A percentile compares a stretch with the other conserved stretches of the same genome.
phyloP scores from a whole-genome alignment of 2,329 filamentous ascomycete species.

The Penicillium rolfsii region DNA sequence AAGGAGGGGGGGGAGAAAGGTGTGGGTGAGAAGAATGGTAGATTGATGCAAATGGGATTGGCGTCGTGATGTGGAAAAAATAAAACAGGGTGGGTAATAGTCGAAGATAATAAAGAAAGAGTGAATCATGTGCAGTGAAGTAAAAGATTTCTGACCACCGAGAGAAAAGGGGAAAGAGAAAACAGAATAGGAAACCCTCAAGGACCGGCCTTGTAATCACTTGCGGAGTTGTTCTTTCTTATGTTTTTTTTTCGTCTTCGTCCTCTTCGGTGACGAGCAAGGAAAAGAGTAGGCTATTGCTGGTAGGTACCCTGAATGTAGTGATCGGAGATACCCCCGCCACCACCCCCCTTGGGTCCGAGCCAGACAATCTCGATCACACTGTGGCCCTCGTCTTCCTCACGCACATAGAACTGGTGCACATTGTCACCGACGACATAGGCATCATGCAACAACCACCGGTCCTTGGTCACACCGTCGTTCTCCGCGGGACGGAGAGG shows the following conservation, averaged over 20 bases:
- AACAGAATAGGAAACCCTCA: slow-evolving; percentile 27
- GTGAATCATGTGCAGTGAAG: slow-evolving; percentile 44
- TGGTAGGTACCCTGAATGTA: slow-evolving; percentile 34
- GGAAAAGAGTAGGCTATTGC: slow-evolving; percentile 27
- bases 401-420: slow-evolving; percentile 48
- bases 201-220: slow-evolving; percentile 41
- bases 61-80: slow-evolving; percentile 13
- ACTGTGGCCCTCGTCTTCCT: slow-evolving; percentile 46
- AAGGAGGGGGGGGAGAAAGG: slow-evolving; percentile 18
- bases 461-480: slow-evolving; percentile 46
- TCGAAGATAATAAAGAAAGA: slow-evolving; percentile 16
- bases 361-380: slow-evolving; percentile 51
- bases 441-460: slow-evolving; percentile 46
- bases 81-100: slow-evolving; percentile 23
- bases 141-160: slow-evolving; percentile 29
- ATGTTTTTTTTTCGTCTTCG: background rate
- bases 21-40: slow-evolving; percentile 9
- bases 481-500: slow-evolving; percentile 46
- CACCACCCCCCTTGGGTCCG: slow-evolving; percentile 44
- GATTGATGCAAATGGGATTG: slow-evolving; percentile 7
- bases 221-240: slow-evolving; percentile 23
- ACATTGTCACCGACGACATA: slow-evolving; percentile 48
- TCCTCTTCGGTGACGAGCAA: slow-evolving; percentile 15
- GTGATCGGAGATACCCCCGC: slow-evolving; percentile 39
- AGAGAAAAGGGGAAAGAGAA: slow-evolving; percentile 12